A percentile compares a stretch with the other conserved stretches of the same genome.
Conservation (phyloP, 305 asterid species). For the Galium porrigens region DNA sequence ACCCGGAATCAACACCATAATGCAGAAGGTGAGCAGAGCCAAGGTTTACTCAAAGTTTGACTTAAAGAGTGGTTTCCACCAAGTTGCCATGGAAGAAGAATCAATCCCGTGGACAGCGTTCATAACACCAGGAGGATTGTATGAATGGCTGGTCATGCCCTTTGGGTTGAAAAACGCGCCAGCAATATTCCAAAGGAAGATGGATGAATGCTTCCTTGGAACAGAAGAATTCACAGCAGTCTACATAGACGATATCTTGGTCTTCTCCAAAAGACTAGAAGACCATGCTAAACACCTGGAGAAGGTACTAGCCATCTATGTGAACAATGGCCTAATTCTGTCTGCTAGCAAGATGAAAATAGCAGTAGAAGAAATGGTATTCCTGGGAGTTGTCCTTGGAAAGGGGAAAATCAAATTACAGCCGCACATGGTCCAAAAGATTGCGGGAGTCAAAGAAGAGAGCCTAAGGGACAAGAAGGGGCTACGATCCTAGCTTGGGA, state of each 20-base stretch:
- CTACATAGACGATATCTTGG: too few relatives aligned
- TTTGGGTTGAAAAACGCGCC: background rate
- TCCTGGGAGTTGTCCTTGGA: too few relatives aligned
- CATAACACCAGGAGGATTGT: background rate
- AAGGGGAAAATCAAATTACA: too few relatives aligned
- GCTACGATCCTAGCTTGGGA: background rate
- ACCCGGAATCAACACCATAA: background rate
- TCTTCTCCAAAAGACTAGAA: background rate
- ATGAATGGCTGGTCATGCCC: background rate
- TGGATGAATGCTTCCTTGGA: background rate
- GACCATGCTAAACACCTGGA: background rate
- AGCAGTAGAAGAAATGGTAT: too few relatives aligned
- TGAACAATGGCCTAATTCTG: background rate
- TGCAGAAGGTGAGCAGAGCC: background rate
- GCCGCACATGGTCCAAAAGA: too few relatives aligned
- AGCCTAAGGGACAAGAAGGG: background rate
- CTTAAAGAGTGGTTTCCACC: background rate
- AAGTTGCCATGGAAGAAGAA: background rate
- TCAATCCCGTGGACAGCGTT: background rate
- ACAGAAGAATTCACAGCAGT: too few relatives aligned
- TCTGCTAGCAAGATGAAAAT: too few relatives aligned
- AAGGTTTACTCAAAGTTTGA: too few relatives aligned
- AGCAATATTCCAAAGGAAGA: background rate
- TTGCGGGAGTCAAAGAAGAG: too few relatives aligned
- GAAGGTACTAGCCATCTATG: background rate